phyloP scores from a whole-genome alignment of 2,329 filamentous ascomycete genomes.

The Laburnicola sp. region DNA sequence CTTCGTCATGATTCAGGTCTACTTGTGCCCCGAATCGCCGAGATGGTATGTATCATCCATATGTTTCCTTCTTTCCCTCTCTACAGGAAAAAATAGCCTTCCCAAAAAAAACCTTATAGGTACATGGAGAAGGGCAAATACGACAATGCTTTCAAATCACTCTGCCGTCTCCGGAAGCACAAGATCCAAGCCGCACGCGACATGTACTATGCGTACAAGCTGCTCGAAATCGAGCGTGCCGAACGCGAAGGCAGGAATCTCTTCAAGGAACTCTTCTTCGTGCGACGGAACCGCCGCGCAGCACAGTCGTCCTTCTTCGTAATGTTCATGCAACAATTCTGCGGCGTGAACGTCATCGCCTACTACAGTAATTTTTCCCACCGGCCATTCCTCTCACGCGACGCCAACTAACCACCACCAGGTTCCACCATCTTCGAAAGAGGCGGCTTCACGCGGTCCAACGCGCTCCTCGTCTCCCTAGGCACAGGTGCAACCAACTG shows the following conservation, averaged over 20 bases:
- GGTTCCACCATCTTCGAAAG: slow-evolving; percentile 35
- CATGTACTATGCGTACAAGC: slow-evolving; percentile 52
- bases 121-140: slow-evolving; percentile 32
- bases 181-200: slow-evolving; percentile 59
- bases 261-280: slow-evolving; percentile 32
- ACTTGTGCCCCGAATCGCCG: slow-evolving; percentile 29
- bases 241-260: slow-evolving; percentile 38
- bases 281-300: slow-evolving; percentile 34
- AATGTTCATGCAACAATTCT: slow-evolving; percentile 39
- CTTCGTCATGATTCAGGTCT: slow-evolving; percentile 31
- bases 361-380: slow-evolving; percentile 21
- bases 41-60: slow-evolving; percentile 12
- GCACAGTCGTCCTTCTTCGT: slow-evolving; percentile 34
- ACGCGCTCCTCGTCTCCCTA: slow-evolving; percentile 47
- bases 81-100: too few species aligned
- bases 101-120: too few species aligned
- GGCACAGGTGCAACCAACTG: slow-evolving; percentile 53
- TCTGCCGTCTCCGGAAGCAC: slow-evolving; percentile 59
- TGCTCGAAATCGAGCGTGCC: slow-evolving; percentile 39
- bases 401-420: background rate
- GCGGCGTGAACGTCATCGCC: slow-evolving; percentile 31
- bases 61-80: too few species aligned
- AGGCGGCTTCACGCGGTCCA: slow-evolving; percentile 39
- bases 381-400: background rate
- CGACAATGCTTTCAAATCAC: slow-evolving; percentile 23